phyloP scores from a whole-genome alignment of 129 eudicot genomes.

The Gnaphalium uliginosum region DNA sequence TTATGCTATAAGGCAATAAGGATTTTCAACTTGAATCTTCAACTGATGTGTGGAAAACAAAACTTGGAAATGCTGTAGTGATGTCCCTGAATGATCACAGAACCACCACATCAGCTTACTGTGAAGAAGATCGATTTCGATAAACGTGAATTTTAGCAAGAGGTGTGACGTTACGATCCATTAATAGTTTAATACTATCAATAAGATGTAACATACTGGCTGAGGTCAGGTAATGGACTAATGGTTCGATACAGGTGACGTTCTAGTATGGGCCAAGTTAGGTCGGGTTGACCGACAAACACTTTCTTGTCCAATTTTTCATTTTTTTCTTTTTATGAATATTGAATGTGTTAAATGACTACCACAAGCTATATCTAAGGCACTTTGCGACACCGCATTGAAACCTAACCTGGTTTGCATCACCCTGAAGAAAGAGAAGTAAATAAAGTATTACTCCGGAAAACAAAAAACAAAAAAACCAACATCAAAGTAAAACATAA shows the following conservation, averaged over 20 bases:
- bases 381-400: constrained; percentile 49
- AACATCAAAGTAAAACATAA: background rate
- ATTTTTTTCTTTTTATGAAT: too few species aligned
- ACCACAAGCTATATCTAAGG: constrained; percentile 13
- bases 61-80: constrained; percentile 72
- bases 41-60: constrained; percentile 76
- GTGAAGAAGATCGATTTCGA: too few species aligned
- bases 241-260: background rate
- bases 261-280: too few species aligned
- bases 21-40: constrained; percentile 55
- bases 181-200: too few species aligned
- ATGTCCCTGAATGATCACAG: constrained; percentile 57
- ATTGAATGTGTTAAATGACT: too few species aligned
- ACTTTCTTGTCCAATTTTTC: too few species aligned
- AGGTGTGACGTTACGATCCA: too few species aligned
- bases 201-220: background rate
- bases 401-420: constrained; percentile 54
- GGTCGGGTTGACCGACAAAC: too few species aligned
- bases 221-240: background rate
- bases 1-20: background rate
- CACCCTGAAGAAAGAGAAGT: constrained; percentile 44
- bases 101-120: too few species aligned
- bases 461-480: background rate
- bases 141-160: too few species aligned
- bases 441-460: background rate